Evolutionary conservation across 225 moss, liverwort and hornwort species (phyloP).

Genomic region (Climacium dendroides): DNA sequence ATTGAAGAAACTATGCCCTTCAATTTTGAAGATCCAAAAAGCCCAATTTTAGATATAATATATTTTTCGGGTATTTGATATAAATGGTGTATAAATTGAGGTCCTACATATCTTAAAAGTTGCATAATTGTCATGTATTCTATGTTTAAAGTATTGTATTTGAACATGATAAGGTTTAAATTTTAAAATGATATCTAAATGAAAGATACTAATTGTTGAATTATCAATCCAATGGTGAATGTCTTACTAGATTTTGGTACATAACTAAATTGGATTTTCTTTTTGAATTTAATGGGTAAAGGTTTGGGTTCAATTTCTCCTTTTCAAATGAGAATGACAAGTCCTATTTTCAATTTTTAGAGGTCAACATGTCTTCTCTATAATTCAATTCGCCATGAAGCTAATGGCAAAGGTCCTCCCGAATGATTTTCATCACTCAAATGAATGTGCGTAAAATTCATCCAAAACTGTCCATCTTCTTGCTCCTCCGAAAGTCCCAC

Average conservation of each 20-base stretch:
- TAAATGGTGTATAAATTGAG: not conserved
- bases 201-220: not conserved
- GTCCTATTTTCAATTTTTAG: not conserved
- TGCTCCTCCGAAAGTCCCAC: not conserved
- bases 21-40: fast-evolving
- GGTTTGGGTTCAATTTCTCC: not conserved
- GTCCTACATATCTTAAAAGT: fast-evolving
- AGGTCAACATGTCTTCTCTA: too few species aligned
- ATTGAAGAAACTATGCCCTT: not conserved
- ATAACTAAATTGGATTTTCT: not conserved
- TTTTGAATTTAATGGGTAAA: not conserved
- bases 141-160: fast-evolving
- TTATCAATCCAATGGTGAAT: not conserved
- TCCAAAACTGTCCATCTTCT: not conserved
- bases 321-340: not conserved
- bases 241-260: fast-evolving
- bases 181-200: not conserved
- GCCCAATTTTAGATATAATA: fast-evolving
- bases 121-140: not conserved
- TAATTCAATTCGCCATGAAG: not conserved
- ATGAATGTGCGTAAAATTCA: not conserved
- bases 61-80: not conserved
- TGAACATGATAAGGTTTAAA: not conserved
- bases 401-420: too few species aligned
- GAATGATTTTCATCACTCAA: not conserved